These are phyloP conservation scores for Candida adriatica DNA, from an alignment of 805 yeast genomes.

Conservation along the genomic window DNA sequence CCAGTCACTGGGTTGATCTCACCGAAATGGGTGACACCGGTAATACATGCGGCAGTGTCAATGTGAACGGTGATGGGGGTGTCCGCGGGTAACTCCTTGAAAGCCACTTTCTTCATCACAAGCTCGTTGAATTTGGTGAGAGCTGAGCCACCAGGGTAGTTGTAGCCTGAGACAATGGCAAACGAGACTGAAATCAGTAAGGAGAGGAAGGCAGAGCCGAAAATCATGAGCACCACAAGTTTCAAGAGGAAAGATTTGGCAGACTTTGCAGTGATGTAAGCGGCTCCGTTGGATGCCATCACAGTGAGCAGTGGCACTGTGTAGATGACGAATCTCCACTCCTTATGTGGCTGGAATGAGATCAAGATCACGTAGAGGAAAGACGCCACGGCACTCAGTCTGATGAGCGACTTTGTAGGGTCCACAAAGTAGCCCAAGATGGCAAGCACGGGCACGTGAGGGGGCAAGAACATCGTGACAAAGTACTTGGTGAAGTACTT, in stretches of 20 bases:
- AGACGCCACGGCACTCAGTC: constrained; percentile 44
- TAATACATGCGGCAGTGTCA: constrained; percentile 79
- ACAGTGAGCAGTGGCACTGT: constrained; percentile 62
- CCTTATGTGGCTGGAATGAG: constrained; percentile 87
- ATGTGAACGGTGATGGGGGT: constrained; percentile 47
- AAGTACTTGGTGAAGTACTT: constrained; percentile 52
- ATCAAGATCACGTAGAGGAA: constrained; percentile 50
- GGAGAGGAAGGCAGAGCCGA: constrained; percentile 28
- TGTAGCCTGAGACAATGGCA: constrained; percentile 58
- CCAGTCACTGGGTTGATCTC: constrained; percentile 36
- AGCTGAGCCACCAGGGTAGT: constrained; percentile 90
- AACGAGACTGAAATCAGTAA: constrained; percentile 39
- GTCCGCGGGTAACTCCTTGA: constrained; percentile 10
- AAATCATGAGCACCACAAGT: constrained; percentile 7
- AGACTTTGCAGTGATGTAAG: constrained; percentile 23
- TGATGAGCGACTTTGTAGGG: constrained; percentile 28
- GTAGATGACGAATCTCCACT: constrained; percentile 86
- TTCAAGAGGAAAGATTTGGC: constrained; percentile 12
- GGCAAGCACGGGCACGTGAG: constrained; percentile 35
- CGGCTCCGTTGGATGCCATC: constrained; percentile 56
- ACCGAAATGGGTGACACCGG: constrained; percentile 75
- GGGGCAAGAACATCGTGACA: constrained; percentile 37
- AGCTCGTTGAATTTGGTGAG: constrained; percentile 43
- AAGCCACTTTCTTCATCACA: constrained; percentile 19
- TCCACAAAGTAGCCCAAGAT: constrained; percentile 32